A percentile compares a stretch with the other conserved stretches of the same genome.
Evolutionary conservation across 371 early-diverging fungal species (phyloP).

Genomic region (Aphelidium insulamus): DNA sequence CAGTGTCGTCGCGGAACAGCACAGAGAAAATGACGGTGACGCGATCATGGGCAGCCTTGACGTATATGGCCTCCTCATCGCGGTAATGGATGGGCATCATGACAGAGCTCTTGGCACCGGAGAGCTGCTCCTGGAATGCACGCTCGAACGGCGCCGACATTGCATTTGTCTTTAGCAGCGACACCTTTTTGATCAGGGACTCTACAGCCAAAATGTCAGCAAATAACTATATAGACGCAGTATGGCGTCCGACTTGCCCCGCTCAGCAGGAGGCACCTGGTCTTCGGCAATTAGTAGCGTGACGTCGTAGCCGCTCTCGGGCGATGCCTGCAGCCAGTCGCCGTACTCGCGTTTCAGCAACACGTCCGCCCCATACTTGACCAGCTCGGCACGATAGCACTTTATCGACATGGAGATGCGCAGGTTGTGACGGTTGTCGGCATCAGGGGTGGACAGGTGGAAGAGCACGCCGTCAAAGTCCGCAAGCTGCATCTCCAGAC

Average conservation of each 20-base stretch:
- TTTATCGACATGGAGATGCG: conserved; percentile 56
- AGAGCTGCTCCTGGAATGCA: conserved; percentile 59
- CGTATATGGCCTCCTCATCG: conserved; percentile 73
- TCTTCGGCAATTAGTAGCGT: conserved; percentile 18
- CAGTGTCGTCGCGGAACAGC: conserved; percentile 87
- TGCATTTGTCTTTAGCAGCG: conserved; percentile 73
- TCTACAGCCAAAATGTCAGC: conserved; percentile 15
- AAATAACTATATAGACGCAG: not conserved
- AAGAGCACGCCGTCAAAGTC: conserved; percentile 92
- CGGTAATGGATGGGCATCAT: conserved; percentile 81
- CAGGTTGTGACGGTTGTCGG: conserved; percentile 33
- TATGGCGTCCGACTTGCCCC: not conserved
- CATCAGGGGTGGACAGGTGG: conserved; percentile 46
- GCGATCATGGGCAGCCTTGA: conserved; percentile 71
- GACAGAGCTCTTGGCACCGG: conserved; percentile 33
- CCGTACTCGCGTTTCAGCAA: conserved; percentile 64
- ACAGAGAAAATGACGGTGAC: conserved; percentile 93
- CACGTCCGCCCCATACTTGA: conserved; percentile 49
- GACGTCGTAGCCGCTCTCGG: conserved; percentile 60
- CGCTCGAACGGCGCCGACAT: conserved; percentile 80
- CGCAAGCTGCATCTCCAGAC: conserved; percentile 55
- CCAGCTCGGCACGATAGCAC: conserved; percentile 57
- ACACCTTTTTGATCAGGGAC: conserved; percentile 46
- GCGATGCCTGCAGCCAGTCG: conserved; percentile 23
- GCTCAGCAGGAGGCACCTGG: not conserved